Base-by-base conservation (phyloP, 345 rosid species). In the Trapa incisa region DNA sequence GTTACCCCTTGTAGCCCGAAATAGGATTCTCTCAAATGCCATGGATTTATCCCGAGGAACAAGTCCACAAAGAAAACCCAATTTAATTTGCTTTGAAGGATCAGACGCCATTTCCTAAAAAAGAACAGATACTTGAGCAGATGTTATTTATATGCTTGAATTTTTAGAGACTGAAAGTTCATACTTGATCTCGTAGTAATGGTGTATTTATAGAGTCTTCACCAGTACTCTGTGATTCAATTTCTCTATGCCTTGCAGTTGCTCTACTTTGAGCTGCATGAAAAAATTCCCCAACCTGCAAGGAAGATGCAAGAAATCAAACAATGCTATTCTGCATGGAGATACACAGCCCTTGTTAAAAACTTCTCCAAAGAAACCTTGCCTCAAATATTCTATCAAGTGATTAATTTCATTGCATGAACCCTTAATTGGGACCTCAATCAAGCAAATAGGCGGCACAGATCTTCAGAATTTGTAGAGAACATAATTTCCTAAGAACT, bases 1-100 rank as follows among this genome's bases (percentile, higher is more conserved):
- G 78, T 91, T 91, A 37, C 96, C 99, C 85, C 99, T 87, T 65
- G 99, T 94, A 72, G 97, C 99, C 74, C 95, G 96, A 76, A 91
- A 91, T 68, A 94, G 74, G 74, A 94, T 94, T 82, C 97, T 89
- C 85, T 94, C 97, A 78, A 87, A 94, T 68, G 89, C 85, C 91
- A 94, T 58, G 57, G 97, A 86, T 76, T 89, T 94, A 17, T 79
- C 96, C 73, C 91, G 87, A 56, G 91, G 91, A 72, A 94, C 99
- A 72, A 94, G 87, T 66, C 99, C 97, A 71, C 87, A 79, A 45
- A 91, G 75, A 77, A 86, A 89, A 67, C 97, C 99, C 79, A 89
- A 77, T 77, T 94, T 91, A 50, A 91, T 83, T 86, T 91, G 96
- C 84, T 94, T 94, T 60, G 93, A 83, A 64, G 77, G 71, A 80